phyloP scores from a whole-genome alignment of 176 grass and related monocot species.

The Carex scoparia region DNA sequence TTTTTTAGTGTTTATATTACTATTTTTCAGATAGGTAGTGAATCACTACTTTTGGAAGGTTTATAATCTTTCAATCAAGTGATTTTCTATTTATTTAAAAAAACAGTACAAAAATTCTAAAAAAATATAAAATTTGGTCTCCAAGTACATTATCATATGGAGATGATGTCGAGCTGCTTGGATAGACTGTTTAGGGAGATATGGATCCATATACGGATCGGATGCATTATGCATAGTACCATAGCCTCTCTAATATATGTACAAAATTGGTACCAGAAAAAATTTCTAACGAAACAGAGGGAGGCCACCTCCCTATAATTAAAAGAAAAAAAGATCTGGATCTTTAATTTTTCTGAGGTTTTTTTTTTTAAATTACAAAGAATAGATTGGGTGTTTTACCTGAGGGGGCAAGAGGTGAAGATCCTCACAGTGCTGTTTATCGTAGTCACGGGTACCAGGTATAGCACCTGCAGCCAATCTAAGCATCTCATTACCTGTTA shows the following conservation, averaged over 20 bases:
- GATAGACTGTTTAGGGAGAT: too few species aligned
- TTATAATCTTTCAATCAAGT: too few species aligned
- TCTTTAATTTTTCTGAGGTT: background rate
- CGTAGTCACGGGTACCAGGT: conserved; percentile 77
- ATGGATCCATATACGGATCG: too few species aligned
- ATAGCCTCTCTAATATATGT: background rate
- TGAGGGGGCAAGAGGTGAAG: conserved; percentile 60
- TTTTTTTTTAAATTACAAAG: background rate
- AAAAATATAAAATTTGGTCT: too few species aligned
- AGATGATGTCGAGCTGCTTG: too few species aligned
- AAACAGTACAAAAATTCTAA: too few species aligned
- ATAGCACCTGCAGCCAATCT: conserved; percentile 69
- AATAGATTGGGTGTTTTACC: conserved; percentile 30
- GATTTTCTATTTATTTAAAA: too few species aligned
- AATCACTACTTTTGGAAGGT: too few species aligned
- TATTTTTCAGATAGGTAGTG: too few species aligned
- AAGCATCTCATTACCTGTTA: conserved; percentile 73
- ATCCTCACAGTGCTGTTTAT: conserved; percentile 68
- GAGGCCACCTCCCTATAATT: background rate
- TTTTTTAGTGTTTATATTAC: too few species aligned
- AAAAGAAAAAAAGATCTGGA: background rate
- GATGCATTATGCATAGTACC: too few species aligned
- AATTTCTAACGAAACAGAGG: background rate
- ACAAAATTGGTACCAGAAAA: background rate
- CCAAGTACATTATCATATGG: too few species aligned